Percentiles rank a stretch among this genome's conserved stretches.
These are phyloP conservation scores for Cutaneotrichosporon sp. DNA, from an alignment of 1,284 basidiomycete genomes.

Conservation along the genomic window DNA sequence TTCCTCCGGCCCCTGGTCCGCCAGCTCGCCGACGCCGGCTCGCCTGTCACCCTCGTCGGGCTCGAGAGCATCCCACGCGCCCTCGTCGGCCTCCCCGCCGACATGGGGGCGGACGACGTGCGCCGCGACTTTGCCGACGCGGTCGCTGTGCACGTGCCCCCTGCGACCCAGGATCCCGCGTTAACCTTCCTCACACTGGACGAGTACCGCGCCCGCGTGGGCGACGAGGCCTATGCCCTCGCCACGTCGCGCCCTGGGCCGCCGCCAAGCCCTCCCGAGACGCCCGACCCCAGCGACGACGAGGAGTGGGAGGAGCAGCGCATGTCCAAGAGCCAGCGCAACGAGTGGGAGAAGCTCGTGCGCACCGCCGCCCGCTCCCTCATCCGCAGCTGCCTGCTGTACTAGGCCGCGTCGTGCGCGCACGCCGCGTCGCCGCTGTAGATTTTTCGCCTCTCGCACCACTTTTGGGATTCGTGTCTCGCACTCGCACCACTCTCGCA, in stretches of 20 bases:
- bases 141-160: constrained; percentile 5
- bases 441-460: not conserved
- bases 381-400: constrained; percentile 9
- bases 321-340: constrained; percentile 7
- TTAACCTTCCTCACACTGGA: constrained; percentile 5
- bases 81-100: constrained; percentile 11
- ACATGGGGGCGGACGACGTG: not conserved
- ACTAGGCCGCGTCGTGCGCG: not conserved
- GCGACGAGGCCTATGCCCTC: constrained; percentile 3
- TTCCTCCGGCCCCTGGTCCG: constrained; percentile 14
- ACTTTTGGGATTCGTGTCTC: too few species aligned
- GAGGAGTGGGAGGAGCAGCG: constrained; percentile 5
- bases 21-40: constrained; percentile 6
- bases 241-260: not conserved
- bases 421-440: too few species aligned
- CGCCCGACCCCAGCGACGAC: not conserved
- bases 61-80: constrained; percentile 9
- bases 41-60: constrained; percentile 9
- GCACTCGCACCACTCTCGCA: too few species aligned
- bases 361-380: not conserved
- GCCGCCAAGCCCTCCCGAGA: constrained; percentile 1
- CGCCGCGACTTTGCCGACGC: constrained; percentile 2
- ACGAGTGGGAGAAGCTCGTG: constrained; percentile 11
- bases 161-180: not conserved
- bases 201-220: constrained; percentile 8